A percentile compares a stretch with the other conserved stretches of the same genome.
Evolutionary conservation across 2,329 filamentous ascomycete genomes (phyloP).

Genomic region (Trichoderma polysporum): DNA sequence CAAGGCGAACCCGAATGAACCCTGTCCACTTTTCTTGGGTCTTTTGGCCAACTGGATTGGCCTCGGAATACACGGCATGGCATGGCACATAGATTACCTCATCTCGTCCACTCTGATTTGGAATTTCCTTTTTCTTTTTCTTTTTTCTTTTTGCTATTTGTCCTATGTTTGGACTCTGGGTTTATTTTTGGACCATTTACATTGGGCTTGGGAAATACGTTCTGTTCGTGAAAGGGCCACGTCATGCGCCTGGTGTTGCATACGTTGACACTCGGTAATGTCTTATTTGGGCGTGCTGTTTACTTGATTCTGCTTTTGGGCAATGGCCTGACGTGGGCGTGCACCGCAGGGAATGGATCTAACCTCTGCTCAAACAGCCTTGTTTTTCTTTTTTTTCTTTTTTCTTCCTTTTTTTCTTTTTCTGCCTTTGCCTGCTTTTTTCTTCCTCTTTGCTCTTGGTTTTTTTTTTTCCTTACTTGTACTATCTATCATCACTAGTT

Average conservation of each 20-base stretch:
- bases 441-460: not conserved
- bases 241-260: slow-evolving; percentile 23
- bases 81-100: slow-evolving; percentile 21
- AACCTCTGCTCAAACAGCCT: slow-evolving; percentile 7
- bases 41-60: slow-evolving; percentile 22
- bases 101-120: slow-evolving; percentile 20
- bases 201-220: slow-evolving; percentile 1
- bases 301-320: not conserved
- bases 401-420: not conserved
- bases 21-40: slow-evolving; percentile 7
- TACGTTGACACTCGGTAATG: slow-evolving; percentile 20
- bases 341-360: slow-evolving; percentile 5
- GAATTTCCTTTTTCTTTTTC: not conserved
- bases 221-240: slow-evolving; percentile 6
- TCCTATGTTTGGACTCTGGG: slow-evolving; percentile 10
- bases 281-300: slow-evolving; percentile 14
- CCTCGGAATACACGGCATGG: slow-evolving; percentile 20
- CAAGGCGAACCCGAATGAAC: slow-evolving; percentile 26
- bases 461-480: not conserved
- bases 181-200: not conserved
- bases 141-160: not conserved
- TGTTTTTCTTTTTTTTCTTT: not conserved
- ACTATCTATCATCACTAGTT: slow-evolving; percentile 6
- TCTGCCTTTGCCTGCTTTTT: not conserved
- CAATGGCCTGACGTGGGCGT: not conserved